A percentile compares a stretch with the other conserved stretches of the same genome.
Conservation (phyloP, 495 filamentous ascomycete species). For the Daldinia grandis region DNA sequence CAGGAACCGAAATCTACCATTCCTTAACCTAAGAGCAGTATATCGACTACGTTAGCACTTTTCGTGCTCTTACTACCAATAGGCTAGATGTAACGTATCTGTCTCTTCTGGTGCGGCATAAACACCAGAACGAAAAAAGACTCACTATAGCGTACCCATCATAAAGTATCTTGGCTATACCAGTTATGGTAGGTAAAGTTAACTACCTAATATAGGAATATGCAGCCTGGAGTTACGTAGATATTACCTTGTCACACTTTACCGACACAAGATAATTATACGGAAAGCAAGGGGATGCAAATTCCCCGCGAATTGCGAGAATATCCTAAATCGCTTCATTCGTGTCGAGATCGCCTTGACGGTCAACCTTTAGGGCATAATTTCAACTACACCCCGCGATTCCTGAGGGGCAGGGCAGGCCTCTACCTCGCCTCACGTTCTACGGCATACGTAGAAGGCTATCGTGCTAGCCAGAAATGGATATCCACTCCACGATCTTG, state of each 20-base stretch:
- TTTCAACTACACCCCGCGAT: background rate
- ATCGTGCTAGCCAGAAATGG: background rate
- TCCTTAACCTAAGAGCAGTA: background rate
- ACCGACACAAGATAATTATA: background rate
- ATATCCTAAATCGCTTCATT: conserved; percentile 4
- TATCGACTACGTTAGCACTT: background rate
- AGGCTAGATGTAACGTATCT: background rate
- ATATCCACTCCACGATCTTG: conserved; percentile 8
- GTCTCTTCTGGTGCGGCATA: background rate
- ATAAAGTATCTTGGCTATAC: background rate
- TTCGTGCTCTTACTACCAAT: background rate
- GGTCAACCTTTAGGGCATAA: background rate
- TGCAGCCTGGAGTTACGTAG: background rate
- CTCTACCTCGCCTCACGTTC: background rate
- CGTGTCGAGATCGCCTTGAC: background rate
- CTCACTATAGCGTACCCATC: background rate
- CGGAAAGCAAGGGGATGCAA: conserved; percentile 12
- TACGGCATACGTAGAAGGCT: conserved; percentile 2
- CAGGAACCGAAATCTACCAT: background rate
- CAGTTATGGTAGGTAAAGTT: background rate
- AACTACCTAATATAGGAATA: background rate
- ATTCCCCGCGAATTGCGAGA: conserved; percentile 1
- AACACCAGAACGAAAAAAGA: background rate
- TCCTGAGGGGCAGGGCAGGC: background rate
- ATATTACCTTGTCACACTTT: background rate